These are phyloP conservation scores for Wickerhamiella shivajii DNA, from an alignment of 805 yeast genomes.

Conservation along the genomic window DNA sequence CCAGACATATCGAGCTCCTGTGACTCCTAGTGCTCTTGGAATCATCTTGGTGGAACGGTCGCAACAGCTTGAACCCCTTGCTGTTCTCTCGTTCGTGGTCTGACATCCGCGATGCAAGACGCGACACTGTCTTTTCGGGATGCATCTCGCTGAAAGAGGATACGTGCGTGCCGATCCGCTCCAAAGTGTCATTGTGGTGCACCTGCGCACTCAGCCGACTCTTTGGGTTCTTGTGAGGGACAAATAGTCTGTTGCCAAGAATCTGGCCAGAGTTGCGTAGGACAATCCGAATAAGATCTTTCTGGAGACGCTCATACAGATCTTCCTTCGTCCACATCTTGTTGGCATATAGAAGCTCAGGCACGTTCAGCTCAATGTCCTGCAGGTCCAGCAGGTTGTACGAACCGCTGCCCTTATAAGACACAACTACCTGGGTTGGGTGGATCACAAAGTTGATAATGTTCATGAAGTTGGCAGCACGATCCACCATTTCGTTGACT, in stretches of 20 bases:
- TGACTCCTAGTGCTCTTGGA: too few species aligned
- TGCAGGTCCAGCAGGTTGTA: conserved; percentile 63
- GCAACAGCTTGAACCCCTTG: too few species aligned
- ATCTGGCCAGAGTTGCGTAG: conserved; percentile 53
- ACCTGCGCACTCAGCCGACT: conserved; percentile 3
- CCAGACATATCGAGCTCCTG: too few species aligned
- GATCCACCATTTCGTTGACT: conserved; percentile 48
- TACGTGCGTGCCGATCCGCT: conserved; percentile 13
- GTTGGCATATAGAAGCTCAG: conserved; percentile 41
- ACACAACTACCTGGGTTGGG: conserved; percentile 43
- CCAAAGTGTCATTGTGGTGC: conserved; percentile 12
- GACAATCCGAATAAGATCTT: conserved; percentile 28
- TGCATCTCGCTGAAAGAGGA: not conserved
- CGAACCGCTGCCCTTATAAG: conserved; percentile 47
- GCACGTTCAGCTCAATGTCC: conserved; percentile 51
- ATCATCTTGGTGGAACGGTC: too few species aligned
- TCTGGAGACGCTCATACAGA: conserved; percentile 44
- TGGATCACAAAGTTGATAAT: conserved; percentile 43
- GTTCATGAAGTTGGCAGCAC: conserved; percentile 63
- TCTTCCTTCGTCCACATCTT: conserved; percentile 65
- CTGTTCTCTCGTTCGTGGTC: not conserved
- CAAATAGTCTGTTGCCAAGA: conserved; percentile 61
- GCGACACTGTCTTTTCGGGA: too few species aligned
- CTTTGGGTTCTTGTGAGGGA: conserved; percentile 15
- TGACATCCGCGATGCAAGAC: too few species aligned